Evolutionary conservation across 441 rosid genomes (phyloP).

Genomic region (Flueggea neowawraea): DNA sequence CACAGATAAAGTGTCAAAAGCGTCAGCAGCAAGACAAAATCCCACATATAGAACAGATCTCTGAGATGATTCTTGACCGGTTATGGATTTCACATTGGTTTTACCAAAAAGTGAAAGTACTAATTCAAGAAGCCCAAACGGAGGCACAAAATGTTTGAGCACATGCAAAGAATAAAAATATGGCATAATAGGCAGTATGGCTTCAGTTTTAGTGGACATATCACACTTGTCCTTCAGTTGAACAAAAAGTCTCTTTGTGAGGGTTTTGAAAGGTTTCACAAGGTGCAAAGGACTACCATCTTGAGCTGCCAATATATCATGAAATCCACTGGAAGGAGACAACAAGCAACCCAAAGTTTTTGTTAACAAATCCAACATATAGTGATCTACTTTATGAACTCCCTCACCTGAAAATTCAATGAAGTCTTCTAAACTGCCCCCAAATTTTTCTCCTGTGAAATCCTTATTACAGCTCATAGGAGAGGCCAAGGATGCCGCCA

Average conservation of each 20-base stretch:
- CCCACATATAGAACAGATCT: conserved; percentile 44
- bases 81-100: conserved; percentile 29
- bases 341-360: conserved; percentile 46
- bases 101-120: conserved; percentile 56
- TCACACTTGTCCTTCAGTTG: conserved; percentile 45
- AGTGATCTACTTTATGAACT: conserved; percentile 55
- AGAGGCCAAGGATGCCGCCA: conserved; percentile 37
- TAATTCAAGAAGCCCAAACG: conserved; percentile 62
- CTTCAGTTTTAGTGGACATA: conserved; percentile 42
- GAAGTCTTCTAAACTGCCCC: conserved; percentile 37
- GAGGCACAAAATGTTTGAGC: conserved; percentile 58
- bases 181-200: conserved; percentile 46
- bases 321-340: conserved; percentile 30
- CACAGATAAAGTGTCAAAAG: conserved; percentile 52
- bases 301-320: conserved; percentile 22
- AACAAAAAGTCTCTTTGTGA: conserved; percentile 39
- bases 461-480: conserved; percentile 44
- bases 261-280: conserved; percentile 40
- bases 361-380: conserved; percentile 55
- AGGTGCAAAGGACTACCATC: conserved; percentile 28
- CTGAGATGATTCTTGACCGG: conserved; percentile 26
- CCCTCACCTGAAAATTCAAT: conserved; percentile 36
- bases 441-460: conserved; percentile 25
- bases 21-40: conserved; percentile 61
- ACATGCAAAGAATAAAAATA: conserved; percentile 51